Evolutionary conservation across 257 asterid species (phyloP).

Genomic region (Scutellaria barbata): DNA sequence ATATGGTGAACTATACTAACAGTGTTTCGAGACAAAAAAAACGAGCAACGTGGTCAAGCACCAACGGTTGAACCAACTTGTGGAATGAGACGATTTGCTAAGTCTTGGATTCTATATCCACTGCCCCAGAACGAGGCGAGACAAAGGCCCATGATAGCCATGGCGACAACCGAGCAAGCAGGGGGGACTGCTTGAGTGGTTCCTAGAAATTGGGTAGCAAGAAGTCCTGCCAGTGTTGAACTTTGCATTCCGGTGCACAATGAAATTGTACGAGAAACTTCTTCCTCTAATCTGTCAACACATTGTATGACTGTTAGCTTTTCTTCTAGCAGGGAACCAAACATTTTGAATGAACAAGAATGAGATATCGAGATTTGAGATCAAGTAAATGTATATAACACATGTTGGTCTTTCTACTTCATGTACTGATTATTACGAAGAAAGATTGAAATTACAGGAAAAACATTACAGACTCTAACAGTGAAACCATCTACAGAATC

Average conservation of each 20-base stretch:
- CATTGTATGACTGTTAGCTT: background rate
- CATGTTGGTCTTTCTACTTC: background rate
- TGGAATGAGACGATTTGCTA: conserved; percentile 46
- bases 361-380: background rate
- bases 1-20: conserved; percentile 19
- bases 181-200: conserved; percentile 92
- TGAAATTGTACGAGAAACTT: conserved; percentile 80
- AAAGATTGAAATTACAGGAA: background rate
- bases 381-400: background rate
- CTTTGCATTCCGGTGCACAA: conserved; percentile 98
- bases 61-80: conserved; percentile 48
- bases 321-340: no score
- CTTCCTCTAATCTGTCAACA: conserved; percentile 76
- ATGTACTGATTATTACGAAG: background rate
- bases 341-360: background rate
- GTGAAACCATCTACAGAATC: background rate
- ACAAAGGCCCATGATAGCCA: conserved; percentile 99
- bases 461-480: background rate
- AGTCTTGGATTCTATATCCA: conserved; percentile 69
- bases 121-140: conserved; percentile 98
- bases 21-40: background rate
- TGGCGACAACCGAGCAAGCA: conserved; percentile 93
- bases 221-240: conserved; percentile 93
- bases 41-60: conserved; percentile 37
- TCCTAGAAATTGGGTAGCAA: conserved; percentile 87